phyloP scores from a whole-genome alignment of 2,329 filamentous ascomycete genomes.

The Apiospora hydei region DNA sequence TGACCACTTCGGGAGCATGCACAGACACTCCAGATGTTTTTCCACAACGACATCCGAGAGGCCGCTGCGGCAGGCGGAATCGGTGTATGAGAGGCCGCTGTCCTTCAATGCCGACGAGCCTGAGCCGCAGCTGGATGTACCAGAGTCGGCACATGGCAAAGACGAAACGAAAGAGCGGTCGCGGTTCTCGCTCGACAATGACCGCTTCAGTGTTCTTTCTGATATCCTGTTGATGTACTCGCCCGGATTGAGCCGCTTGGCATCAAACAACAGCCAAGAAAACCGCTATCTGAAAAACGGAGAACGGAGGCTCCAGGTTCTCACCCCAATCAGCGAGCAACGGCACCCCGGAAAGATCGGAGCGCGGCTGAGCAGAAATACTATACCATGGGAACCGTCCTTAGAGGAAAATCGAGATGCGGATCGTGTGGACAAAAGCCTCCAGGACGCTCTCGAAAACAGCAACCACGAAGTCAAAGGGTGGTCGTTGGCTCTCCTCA shows the following conservation, averaged over 20 bases:
- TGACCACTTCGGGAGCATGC: not conserved
- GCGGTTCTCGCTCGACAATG: slow-evolving; percentile 6
- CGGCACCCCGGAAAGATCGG: slow-evolving; percentile 33
- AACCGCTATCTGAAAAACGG: not conserved
- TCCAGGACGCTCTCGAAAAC: not conserved
- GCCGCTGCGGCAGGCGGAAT: slow-evolving; percentile 13
- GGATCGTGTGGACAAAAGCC: slow-evolving; percentile 17
- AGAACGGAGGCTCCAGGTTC: not conserved
- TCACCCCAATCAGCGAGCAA: slow-evolving; percentile 34
- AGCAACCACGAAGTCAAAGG: slow-evolving; percentile 25
- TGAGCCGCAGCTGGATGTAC: not conserved
- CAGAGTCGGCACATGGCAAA: not conserved
- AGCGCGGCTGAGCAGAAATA: slow-evolving; percentile 12
- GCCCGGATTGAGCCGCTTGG: slow-evolving; percentile 18
- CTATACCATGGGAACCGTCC: slow-evolving; percentile 31
- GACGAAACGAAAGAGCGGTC: not conserved
- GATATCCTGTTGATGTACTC: slow-evolving; percentile 20
- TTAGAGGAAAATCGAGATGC: slow-evolving; percentile 28
- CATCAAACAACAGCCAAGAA: slow-evolving; percentile 18
- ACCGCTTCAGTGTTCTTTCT: slow-evolving; percentile 17
- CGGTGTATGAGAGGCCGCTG: not conserved
- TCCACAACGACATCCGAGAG: slow-evolving; percentile 12
- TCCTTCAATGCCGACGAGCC: slow-evolving; percentile 9
- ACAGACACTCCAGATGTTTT: not conserved
- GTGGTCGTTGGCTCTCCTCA: slow-evolving; percentile 33